Percentiles rank a stretch among this genome's conserved stretches.
These are phyloP conservation scores for Gloeostereum incarnatum DNA, from an alignment of 768 basidiomycete genomes.

Conservation along the genomic window DNA sequence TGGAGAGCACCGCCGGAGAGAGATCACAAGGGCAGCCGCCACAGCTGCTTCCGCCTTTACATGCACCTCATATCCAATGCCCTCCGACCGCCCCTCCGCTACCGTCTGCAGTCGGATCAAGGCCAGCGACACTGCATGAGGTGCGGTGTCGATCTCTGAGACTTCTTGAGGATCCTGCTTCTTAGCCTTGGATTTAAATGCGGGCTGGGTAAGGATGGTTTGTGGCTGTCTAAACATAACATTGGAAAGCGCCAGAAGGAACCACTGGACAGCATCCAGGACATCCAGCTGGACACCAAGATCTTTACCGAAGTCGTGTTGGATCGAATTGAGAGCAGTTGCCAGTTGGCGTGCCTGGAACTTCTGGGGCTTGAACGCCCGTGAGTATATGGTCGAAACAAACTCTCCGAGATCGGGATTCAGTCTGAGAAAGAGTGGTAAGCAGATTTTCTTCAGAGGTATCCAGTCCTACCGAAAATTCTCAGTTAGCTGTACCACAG, in stretches of 20 bases:
- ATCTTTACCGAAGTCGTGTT: constrained; percentile 11
- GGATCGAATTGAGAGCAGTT: constrained; percentile 19
- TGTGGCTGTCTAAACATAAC: constrained; percentile 36
- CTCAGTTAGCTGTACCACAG: constrained; percentile 39
- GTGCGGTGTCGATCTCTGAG: constrained; percentile 11
- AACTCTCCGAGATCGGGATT: constrained; percentile 47
- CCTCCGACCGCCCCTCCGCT: constrained; percentile 16
- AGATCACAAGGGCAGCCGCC: constrained; percentile 31
- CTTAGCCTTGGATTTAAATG: constrained; percentile 10
- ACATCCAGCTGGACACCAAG: constrained; percentile 14
- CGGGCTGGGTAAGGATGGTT: constrained; percentile 19
- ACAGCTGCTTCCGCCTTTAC: constrained; percentile 38
- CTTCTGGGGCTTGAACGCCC: constrained; percentile 39
- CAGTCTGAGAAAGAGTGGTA: constrained; percentile 18
- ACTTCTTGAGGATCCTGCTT: too few species aligned
- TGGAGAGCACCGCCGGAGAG: constrained; percentile 26
- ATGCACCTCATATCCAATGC: constrained; percentile 35
- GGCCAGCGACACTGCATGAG: constrained; percentile 33
- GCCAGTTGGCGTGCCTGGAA: constrained; percentile 30
- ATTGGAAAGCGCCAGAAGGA: constrained; percentile 30
- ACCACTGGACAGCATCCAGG: constrained; percentile 18
- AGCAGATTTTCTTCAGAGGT: neutral
- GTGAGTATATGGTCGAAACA: constrained; percentile 40
- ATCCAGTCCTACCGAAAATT: constrained; percentile 31
- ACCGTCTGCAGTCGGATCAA: constrained; percentile 29